Percentiles rank a stretch among this genome's conserved stretches.
Evolutionary conservation across 495 filamentous ascomycete genomes (phyloP).

Genomic region (Aspergillus nidulans): DNA sequence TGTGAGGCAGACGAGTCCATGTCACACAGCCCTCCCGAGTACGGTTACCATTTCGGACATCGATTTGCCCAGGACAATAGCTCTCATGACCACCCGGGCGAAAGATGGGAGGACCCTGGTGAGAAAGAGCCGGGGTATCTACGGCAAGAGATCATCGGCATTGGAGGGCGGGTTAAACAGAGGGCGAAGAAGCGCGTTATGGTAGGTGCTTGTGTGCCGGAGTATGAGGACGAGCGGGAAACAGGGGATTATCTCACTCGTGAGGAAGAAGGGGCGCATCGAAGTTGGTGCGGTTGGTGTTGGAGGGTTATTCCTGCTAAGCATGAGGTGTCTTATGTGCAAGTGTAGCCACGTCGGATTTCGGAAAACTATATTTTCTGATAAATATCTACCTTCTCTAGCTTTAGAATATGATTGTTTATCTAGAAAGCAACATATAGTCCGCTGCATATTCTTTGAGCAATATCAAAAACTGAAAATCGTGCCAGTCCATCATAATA

Average conservation of each 20-base stretch:
- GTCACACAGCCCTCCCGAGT: slow-evolving; percentile 20
- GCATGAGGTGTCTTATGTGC: slow-evolving; percentile 14
- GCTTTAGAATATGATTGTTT: too few species aligned
- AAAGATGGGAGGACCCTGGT: slow-evolving; percentile 16
- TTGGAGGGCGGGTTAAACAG: slow-evolving; percentile 79
- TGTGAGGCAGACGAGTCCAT: slow-evolving; percentile 61
- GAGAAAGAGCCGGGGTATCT: slow-evolving; percentile 64
- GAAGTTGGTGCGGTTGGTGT: slow-evolving; percentile 53
- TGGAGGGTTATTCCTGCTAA: slow-evolving; percentile 37
- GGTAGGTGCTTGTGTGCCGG: slow-evolving; percentile 76
- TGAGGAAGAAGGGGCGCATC: slow-evolving; percentile 45
- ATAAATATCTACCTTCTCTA: too few species aligned
- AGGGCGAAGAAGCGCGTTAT: slow-evolving; percentile 70
- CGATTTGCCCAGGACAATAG: slow-evolving; percentile 3
- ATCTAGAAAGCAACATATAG: too few species aligned
- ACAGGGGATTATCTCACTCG: slow-evolving; percentile 60
- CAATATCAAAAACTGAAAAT: too few species aligned
- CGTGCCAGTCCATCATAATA: neutral
- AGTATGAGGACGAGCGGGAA: slow-evolving; percentile 74
- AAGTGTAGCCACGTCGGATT: neutral
- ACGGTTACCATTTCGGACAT: slow-evolving; percentile 9
- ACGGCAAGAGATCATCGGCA: slow-evolving; percentile 79
- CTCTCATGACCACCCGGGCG: slow-evolving; percentile 6
- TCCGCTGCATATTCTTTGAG: too few species aligned
- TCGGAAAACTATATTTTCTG: neutral